Evolutionary conservation across 768 basidiomycete species (phyloP).

Genomic region (Mycena alexandri): DNA sequence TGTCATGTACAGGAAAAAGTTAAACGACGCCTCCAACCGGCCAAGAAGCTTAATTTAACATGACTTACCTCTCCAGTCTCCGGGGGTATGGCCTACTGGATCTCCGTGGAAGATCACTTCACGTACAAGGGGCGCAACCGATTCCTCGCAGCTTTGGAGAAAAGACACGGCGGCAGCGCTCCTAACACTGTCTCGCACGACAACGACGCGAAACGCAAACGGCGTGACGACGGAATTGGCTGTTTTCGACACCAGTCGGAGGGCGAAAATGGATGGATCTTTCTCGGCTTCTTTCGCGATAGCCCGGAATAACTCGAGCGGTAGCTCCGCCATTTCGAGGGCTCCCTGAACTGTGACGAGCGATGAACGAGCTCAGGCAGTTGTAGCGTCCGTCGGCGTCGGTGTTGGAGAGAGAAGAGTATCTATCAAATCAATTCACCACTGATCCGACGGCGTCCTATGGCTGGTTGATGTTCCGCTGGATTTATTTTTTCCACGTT

Average conservation of each 20-base stretch:
- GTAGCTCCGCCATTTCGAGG: neutral
- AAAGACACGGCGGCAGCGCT: conserved; percentile 1
- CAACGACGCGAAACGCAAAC: neutral
- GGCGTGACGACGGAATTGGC: conserved; percentile 5
- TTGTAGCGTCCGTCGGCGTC: no score
- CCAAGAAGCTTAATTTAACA: no score
- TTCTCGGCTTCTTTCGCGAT: neutral
- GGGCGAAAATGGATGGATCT: neutral
- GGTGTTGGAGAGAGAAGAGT: no score
- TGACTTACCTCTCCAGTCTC: neutral
- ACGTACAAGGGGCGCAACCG: neutral
- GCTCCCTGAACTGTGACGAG: no score
- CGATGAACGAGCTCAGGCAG: no score
- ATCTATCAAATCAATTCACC: no score
- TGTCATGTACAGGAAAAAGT: neutral
- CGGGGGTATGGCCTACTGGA: no score
- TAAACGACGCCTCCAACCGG: no score
- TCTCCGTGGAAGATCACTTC: conserved; percentile 22
- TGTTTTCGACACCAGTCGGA: conserved; percentile 23
- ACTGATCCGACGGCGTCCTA: no score
- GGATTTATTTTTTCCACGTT: no score
- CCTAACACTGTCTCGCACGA: conserved; percentile 11
- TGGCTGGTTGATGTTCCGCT: no score
- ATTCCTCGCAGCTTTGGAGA: conserved; percentile 19
- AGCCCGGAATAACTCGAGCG: conserved; percentile 9